These are phyloP conservation scores for Suillus alpinus DNA, from an alignment of 768 basidiomycete genomes.

Conservation along the genomic window DNA sequence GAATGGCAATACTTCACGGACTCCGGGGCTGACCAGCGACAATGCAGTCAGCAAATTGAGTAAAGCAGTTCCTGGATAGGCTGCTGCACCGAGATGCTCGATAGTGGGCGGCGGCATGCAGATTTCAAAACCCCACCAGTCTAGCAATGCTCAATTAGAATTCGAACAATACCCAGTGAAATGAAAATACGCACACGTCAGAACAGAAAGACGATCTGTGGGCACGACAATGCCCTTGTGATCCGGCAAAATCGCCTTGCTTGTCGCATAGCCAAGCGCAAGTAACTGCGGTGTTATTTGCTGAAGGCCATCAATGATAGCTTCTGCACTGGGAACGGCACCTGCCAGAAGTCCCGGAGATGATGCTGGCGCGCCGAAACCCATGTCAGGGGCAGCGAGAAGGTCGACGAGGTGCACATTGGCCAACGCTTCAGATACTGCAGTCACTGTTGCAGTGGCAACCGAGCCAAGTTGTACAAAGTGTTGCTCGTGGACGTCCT, in stretches of 20 bases:
- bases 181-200: slow-evolving; percentile 61
- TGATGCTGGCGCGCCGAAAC: slow-evolving; percentile 72
- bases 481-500: slow-evolving; percentile 57
- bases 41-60: slow-evolving; percentile 77
- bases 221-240: slow-evolving; percentile 73
- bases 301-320: slow-evolving; percentile 64
- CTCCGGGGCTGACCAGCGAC: slow-evolving; percentile 66
- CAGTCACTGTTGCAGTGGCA: slow-evolving; percentile 47
- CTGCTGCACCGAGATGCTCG: slow-evolving; percentile 59
- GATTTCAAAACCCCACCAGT: slow-evolving; percentile 90
- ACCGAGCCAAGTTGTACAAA: slow-evolving; percentile 53
- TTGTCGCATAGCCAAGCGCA: slow-evolving; percentile 75
- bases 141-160: slow-evolving; percentile 35
- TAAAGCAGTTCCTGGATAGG: slow-evolving; percentile 49
- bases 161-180: background rate
- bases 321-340: slow-evolving; percentile 71
- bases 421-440: slow-evolving; percentile 49
- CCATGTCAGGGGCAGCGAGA: slow-evolving; percentile 58
- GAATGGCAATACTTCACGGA: slow-evolving; percentile 81
- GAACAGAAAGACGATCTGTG: slow-evolving; percentile 69
- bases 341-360: slow-evolving; percentile 68
- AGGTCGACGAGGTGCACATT: slow-evolving; percentile 64
- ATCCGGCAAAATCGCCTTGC: slow-evolving; percentile 59
- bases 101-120: slow-evolving; percentile 72
- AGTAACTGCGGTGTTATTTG: slow-evolving; percentile 76